phyloP scores from a whole-genome alignment of 352 stramenopile genomes.

The Blastocystis sp. region DNA sequence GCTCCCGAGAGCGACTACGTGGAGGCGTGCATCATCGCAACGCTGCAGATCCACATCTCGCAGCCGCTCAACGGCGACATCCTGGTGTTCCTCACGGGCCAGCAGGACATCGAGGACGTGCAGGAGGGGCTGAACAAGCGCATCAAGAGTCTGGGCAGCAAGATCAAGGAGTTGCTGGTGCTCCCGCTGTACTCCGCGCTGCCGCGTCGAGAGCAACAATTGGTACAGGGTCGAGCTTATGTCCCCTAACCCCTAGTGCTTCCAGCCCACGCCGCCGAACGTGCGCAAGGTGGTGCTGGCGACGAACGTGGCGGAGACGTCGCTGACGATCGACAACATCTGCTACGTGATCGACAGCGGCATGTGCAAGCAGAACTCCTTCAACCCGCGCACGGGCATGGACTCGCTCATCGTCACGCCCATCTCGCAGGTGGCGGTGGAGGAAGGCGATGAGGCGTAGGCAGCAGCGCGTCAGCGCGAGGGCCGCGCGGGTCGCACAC shows the following conservation, averaged over 20 bases:
- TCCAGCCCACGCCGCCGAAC: constrained; percentile 92
- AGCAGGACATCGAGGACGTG: constrained; percentile 98
- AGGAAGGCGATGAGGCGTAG: not conserved
- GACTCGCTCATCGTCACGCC: constrained; percentile 97
- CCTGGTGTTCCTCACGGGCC: constrained; percentile 97
- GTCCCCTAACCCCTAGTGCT: constrained; percentile 88
- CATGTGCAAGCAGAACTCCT: constrained; percentile 99
- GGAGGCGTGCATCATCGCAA: constrained; percentile 94
- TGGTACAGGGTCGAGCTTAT: not conserved
- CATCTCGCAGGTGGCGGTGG: constrained; percentile 85
- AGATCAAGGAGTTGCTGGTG: constrained; percentile 96
- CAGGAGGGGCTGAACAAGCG: constrained; percentile 92
- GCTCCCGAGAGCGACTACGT: constrained; percentile 97
- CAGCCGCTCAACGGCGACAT: constrained; percentile 94
- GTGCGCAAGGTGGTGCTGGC: constrained; percentile 96
- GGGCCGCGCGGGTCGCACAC: constrained; percentile 91
- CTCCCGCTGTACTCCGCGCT: constrained; percentile 98
- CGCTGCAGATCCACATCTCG: constrained; percentile 97
- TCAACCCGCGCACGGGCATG: constrained; percentile 97
- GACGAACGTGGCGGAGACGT: constrained; percentile 99
- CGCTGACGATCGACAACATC: constrained; percentile 98
- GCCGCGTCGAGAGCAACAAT: constrained; percentile 91
- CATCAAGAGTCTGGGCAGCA: constrained; percentile 89
- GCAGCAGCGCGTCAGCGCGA: constrained; percentile 93
- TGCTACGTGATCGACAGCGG: constrained; percentile 99